Percentiles rank a stretch among this genome's conserved stretches.
These are phyloP conservation scores for Mortierella sp. DNA, from an alignment of 371 early-diverging fungal genomes.

Conservation along the genomic window DNA sequence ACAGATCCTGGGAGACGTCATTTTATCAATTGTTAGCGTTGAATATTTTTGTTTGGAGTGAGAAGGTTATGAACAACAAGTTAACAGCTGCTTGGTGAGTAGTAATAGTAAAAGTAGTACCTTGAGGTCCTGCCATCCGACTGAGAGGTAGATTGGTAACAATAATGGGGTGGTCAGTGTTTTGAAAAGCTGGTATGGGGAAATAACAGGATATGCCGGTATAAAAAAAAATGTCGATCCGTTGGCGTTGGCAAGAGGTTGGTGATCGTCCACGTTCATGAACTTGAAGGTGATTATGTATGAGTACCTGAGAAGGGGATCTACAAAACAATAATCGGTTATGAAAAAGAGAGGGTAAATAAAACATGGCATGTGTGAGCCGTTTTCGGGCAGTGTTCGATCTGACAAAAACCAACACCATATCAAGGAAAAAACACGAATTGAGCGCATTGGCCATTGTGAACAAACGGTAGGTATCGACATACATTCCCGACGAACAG, in stretches of 20 bases:
- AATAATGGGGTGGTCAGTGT: background rate
- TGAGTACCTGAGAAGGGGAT: conserved; percentile 34
- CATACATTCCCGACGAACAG: conserved; percentile 54
- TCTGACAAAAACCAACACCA: background rate
- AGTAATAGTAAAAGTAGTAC: conserved; percentile 8
- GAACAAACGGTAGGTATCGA: background rate
- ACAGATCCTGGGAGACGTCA: conserved; percentile 45
- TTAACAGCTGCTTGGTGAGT: too few relatives aligned
- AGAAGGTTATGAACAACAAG: too few relatives aligned
- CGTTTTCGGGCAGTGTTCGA: background rate
- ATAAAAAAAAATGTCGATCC: too few relatives aligned
- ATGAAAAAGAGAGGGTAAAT: background rate
- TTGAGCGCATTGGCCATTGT: background rate
- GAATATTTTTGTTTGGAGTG: background rate
- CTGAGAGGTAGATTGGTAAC: conserved; percentile 13
- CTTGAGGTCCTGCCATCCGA: conserved; percentile 53
- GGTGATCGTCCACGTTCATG: background rate
- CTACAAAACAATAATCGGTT: conserved; percentile 1
- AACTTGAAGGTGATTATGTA: background rate
- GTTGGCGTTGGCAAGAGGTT: too few relatives aligned
- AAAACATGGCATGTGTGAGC: background rate
- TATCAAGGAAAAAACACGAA: background rate
- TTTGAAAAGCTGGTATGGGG: background rate
- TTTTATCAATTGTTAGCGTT: background rate
- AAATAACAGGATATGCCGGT: too few relatives aligned